Evolutionary conservation across 2,329 filamentous ascomycete genomes (phyloP).

Genomic region (Arthrobotrys musiformis): DNA sequence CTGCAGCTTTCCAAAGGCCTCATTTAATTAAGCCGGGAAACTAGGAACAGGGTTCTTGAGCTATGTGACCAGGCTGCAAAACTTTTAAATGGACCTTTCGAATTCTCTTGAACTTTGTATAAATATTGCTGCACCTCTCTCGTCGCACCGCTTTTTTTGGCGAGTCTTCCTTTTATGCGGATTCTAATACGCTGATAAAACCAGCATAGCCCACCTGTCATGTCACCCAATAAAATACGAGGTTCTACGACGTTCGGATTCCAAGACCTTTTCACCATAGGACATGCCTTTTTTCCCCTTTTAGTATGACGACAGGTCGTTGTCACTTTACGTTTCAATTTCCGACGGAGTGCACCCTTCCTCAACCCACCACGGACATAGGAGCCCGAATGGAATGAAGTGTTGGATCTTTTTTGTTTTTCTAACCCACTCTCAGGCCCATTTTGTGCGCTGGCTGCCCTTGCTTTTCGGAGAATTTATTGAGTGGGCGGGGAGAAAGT

Average conservation of each 20-base stretch:
- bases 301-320: constrained; percentile 26
- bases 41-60: constrained; percentile 41
- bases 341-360: constrained; percentile 25
- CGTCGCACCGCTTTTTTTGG: background rate
- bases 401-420: constrained; percentile 50
- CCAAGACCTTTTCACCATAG: background rate
- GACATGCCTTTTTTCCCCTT: constrained; percentile 12
- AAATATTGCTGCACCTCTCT: constrained; percentile 37
- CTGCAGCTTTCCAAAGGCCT: constrained; percentile 46
- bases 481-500: constrained; percentile 50
- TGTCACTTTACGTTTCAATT: constrained; percentile 26
- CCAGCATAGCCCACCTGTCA: background rate
- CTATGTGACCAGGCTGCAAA: constrained; percentile 21
- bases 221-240: background rate
- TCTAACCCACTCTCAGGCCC: constrained; percentile 26
- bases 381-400: constrained; percentile 28
- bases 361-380: constrained; percentile 40
- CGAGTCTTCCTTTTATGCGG: background rate
- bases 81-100: constrained; percentile 47
- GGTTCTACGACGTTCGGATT: background rate
- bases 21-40: constrained; percentile 54
- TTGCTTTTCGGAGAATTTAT: constrained; percentile 56
- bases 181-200: background rate
- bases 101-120: constrained; percentile 42
- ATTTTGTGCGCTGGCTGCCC: constrained; percentile 31